These are phyloP conservation scores for Metschnikowia proteae DNA, from an alignment of 805 yeast genomes.

Conservation along the genomic window DNA sequence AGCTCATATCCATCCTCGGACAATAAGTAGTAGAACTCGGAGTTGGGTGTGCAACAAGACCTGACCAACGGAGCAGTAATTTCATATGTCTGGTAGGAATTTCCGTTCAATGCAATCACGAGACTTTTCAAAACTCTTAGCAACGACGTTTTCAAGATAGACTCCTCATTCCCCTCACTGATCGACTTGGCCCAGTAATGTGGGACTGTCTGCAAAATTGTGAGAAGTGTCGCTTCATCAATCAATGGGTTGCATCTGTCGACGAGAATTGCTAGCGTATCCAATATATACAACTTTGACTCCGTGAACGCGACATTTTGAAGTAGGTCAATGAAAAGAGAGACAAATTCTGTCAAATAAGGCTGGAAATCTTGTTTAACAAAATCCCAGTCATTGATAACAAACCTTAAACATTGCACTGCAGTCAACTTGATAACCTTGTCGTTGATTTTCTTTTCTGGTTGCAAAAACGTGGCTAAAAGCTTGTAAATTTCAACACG, in stretches of 20 bases:
- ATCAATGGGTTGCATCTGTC: slow-evolving; percentile 64
- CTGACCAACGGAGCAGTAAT: slow-evolving; percentile 64
- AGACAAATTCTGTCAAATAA: slow-evolving; percentile 51
- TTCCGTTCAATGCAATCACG: slow-evolving; percentile 51
- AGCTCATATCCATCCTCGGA: slow-evolving; percentile 85
- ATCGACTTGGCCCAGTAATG: slow-evolving; percentile 66
- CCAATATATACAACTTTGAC: slow-evolving; percentile 68
- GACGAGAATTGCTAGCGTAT: slow-evolving; percentile 60
- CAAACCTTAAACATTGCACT: slow-evolving; percentile 59
- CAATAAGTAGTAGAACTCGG: slow-evolving; percentile 47
- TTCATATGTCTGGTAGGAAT: slow-evolving; percentile 46
- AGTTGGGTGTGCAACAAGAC: slow-evolving; percentile 53
- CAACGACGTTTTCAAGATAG: slow-evolving; percentile 38
- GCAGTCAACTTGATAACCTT: slow-evolving; percentile 78
- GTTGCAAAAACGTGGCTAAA: slow-evolving; percentile 46
- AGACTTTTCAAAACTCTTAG: slow-evolving; percentile 56
- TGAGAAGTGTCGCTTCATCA: slow-evolving; percentile 46
- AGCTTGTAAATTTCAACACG: slow-evolving; percentile 57
- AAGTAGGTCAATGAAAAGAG: slow-evolving; percentile 48
- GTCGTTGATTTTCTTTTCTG: slow-evolving; percentile 52
- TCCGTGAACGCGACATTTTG: slow-evolving; percentile 58
- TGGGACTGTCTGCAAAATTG: slow-evolving; percentile 58
- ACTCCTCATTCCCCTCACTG: slow-evolving; percentile 33
- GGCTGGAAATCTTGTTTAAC: slow-evolving; percentile 64
- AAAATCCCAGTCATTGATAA: slow-evolving; percentile 87